Evolutionary conservation across 108 stramenopile species (phyloP).

Genomic region (Skeletonema menzelii): DNA sequence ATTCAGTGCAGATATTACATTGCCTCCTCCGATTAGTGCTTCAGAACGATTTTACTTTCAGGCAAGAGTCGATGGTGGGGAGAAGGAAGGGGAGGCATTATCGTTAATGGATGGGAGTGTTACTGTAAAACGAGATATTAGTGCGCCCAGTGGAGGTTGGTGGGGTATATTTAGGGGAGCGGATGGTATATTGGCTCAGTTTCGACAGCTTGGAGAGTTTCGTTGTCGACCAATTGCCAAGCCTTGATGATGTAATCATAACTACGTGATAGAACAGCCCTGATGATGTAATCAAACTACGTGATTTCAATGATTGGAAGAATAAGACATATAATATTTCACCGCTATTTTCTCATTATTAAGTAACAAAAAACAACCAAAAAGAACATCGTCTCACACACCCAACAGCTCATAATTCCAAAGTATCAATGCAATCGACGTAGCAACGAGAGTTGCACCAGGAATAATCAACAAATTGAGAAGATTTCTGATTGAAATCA

Average conservation of each 20-base stretch:
- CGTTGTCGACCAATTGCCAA: constrained; percentile 9
- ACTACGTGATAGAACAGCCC: too few relatives aligned
- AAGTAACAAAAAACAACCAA: background rate
- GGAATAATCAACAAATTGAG: constrained; percentile 66
- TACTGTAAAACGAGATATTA: constrained; percentile 61
- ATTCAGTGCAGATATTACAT: constrained; percentile 58
- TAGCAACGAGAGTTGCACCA: constrained; percentile 26
- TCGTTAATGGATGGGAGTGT: constrained; percentile 59
- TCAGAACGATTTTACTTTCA: constrained; percentile 61
- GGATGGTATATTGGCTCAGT: constrained; percentile 55
- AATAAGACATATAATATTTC: too few relatives aligned
- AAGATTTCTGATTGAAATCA: constrained; percentile 56
- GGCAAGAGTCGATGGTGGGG: constrained; percentile 35
- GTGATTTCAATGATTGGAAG: too few relatives aligned
- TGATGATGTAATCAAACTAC: too few relatives aligned
- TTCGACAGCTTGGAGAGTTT: constrained; percentile 40
- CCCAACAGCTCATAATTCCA: constrained; percentile 34
- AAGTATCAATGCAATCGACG: constrained; percentile 15
- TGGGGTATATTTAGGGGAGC: constrained; percentile 61
- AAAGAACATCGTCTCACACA: background rate
- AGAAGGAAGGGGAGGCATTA: constrained; percentile 9
- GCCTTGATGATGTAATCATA: too few relatives aligned
- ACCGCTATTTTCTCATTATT: too few relatives aligned
- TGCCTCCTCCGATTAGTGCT: constrained; percentile 22
- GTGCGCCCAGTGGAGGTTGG: constrained; percentile 29